Percentiles rank a stretch among this genome's conserved stretches.
Evolutionary conservation across 371 early-diverging fungal genomes (phyloP).

Genomic region (Chytridium lagenaria): DNA sequence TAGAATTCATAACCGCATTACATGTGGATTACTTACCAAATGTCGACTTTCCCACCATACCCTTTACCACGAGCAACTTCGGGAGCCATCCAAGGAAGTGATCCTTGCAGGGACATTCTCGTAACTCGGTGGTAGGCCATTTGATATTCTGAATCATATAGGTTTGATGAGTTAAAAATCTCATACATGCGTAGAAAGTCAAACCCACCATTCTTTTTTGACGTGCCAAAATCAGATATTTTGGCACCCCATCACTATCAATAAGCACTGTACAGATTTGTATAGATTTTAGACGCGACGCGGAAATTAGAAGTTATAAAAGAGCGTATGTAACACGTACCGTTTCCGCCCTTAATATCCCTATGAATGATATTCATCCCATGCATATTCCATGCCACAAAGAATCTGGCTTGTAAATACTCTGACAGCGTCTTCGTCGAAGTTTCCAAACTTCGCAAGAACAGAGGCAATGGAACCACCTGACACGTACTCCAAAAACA

Average conservation of each 20-base stretch:
- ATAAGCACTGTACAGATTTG: too few relatives aligned
- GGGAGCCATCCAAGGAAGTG: conserved; percentile 93
- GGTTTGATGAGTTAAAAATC: too few relatives aligned
- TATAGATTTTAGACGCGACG: too few relatives aligned
- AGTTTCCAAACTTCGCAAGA: conserved; percentile 83
- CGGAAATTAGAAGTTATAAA: too few relatives aligned
- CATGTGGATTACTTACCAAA: conserved; percentile 62
- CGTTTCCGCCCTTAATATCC: conserved; percentile 98
- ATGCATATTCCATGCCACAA: conserved; percentile 81
- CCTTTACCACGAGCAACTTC: conserved; percentile 82
- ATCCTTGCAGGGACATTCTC: conserved; percentile 65
- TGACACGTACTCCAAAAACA: conserved; percentile 97
- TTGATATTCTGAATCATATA: conserved; percentile 49
- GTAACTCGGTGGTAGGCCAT: conserved; percentile 51
- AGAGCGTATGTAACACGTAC: too few relatives aligned
- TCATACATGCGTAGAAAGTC: too few relatives aligned
- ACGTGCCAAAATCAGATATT: conserved; percentile 98
- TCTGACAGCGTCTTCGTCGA: conserved; percentile 81
- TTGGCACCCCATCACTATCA: conserved; percentile 86
- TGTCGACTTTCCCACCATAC: conserved; percentile 56
- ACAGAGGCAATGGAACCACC: conserved; percentile 79
- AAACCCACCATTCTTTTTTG: conserved; percentile 66
- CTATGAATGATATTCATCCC: conserved; percentile 77
- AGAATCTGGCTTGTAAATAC: conserved; percentile 91
- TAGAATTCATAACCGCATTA: too few relatives aligned